phyloP scores from a whole-genome alignment of 73 alveolate species.

The Paramecium caudatum region DNA sequence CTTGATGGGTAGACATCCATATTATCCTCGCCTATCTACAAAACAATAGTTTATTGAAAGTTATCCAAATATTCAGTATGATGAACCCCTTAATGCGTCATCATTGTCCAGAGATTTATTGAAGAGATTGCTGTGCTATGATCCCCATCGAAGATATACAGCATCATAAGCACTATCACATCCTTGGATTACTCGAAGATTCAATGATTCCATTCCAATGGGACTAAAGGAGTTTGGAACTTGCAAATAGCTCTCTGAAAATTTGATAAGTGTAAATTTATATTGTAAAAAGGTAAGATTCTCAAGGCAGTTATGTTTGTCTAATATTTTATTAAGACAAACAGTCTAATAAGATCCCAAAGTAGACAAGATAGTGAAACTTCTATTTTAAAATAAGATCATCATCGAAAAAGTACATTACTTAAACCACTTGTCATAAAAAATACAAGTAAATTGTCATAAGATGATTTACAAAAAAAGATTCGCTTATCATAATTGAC shows the following conservation, averaged over 20 bases:
- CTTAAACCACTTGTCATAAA: background rate
- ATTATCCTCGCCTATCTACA: constrained; percentile 22
- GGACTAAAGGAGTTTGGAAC: constrained; percentile 47
- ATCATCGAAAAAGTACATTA: background rate
- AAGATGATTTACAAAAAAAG: background rate
- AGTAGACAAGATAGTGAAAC: constrained; percentile 18
- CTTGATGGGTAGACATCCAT: constrained; percentile 57
- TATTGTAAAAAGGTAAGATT: too few relatives aligned
- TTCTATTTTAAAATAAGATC: background rate
- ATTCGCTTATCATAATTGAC: background rate
- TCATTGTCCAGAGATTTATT: constrained; percentile 75
- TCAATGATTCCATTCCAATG: constrained; percentile 59
- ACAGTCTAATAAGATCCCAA: background rate
- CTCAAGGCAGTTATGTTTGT: background rate
- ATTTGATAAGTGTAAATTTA: background rate
- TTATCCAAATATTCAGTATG: constrained; percentile 39
- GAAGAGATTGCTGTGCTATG: constrained; percentile 46
- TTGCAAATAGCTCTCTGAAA: background rate
- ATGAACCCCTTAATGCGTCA: constrained; percentile 74
- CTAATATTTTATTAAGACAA: background rate
- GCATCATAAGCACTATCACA: constrained; percentile 65
- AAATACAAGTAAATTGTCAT: background rate
- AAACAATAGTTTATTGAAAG: background rate
- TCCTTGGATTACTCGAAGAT: constrained; percentile 74
- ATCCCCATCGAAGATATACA: constrained; percentile 62